Conservation (phyloP, 371 early-diverging fungal genomes). For the Mortierella sp. region DNA sequence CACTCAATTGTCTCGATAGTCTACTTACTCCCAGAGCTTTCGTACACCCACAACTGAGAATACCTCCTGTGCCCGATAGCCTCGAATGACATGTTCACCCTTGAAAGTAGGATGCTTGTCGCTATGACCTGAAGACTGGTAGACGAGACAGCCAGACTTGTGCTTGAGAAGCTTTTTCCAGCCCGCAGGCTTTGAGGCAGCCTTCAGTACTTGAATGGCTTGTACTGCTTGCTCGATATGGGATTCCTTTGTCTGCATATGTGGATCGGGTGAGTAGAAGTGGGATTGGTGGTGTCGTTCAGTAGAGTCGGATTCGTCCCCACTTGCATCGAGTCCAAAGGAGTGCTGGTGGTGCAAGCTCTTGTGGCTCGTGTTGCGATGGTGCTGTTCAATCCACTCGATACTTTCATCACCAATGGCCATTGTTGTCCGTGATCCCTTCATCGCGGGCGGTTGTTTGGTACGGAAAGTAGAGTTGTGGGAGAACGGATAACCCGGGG, state of each 20-base stretch:
- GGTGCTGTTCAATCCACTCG: constrained; percentile 49
- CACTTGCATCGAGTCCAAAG: constrained; percentile 15
- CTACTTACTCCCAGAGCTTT: constrained; percentile 67
- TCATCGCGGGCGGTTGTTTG: constrained; percentile 11
- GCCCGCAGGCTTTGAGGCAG: constrained; percentile 40
- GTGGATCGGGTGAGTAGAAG: constrained; percentile 37
- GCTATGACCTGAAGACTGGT: constrained; percentile 59
- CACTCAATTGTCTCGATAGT: neutral
- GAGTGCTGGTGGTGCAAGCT: constrained; percentile 11
- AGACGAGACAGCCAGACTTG: constrained; percentile 71
- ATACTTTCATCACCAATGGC: constrained; percentile 26
- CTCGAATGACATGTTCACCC: constrained; percentile 71
- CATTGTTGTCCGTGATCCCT: constrained; percentile 20
- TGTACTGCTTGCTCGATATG: constrained; percentile 47
- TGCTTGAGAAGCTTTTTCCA: constrained; percentile 79
- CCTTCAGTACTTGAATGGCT: constrained; percentile 50
- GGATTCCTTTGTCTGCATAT: constrained; percentile 37
- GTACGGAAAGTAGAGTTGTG: neutral
- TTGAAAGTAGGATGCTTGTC: constrained; percentile 69
- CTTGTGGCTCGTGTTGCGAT: constrained; percentile 26
- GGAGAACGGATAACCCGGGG: neutral
- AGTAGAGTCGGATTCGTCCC: constrained; percentile 40
- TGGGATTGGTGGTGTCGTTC: constrained; percentile 28
- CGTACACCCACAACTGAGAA: constrained; percentile 77
- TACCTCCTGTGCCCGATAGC: constrained; percentile 72